Percentiles rank a stretch among this genome's conserved stretches.
These are phyloP conservation scores for Flaveria linearis DNA, from an alignment of 129 eudicot species.

Conservation along the genomic window DNA sequence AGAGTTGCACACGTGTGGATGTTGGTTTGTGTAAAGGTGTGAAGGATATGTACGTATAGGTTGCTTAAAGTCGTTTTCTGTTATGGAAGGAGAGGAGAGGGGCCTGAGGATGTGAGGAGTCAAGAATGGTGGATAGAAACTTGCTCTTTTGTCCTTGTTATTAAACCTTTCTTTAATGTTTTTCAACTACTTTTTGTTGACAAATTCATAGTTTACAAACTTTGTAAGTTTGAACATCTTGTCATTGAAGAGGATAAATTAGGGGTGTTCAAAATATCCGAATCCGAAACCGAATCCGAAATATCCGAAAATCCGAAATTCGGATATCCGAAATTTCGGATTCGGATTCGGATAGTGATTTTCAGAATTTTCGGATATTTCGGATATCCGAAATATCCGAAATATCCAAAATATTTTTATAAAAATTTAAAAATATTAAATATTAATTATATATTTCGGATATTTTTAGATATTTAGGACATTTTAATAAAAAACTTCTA, in stretches of 20 bases:
- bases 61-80: constrained; percentile 72
- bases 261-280: no score
- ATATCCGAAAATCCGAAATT: no score
- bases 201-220: neutral
- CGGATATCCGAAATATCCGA: no score
- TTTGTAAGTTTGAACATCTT: neutral
- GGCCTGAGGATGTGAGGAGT: constrained; percentile 1
- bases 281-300: no score
- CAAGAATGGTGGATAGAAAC: constrained; percentile 29
- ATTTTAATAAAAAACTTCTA: no score
- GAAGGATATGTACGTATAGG: constrained; percentile 36
- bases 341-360: no score
- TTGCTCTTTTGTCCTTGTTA: constrained; percentile 40
- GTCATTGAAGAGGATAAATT: neutral
- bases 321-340: no score
- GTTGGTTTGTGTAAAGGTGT: constrained; percentile 24
- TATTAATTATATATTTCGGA: no score
- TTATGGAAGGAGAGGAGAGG: constrained; percentile 33
- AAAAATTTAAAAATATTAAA: no score
- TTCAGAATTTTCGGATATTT: no score
- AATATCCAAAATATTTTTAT: no score
- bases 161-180: constrained; percentile 21
- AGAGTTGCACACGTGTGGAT: constrained; percentile 24
- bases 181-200: constrained; percentile 17
- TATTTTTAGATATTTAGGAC: no score